A percentile compares a stretch with the other conserved stretches of the same genome.
phyloP scores from a whole-genome alignment of 2,329 filamentous ascomycete species.

The Thielaviopsis euricoi region DNA sequence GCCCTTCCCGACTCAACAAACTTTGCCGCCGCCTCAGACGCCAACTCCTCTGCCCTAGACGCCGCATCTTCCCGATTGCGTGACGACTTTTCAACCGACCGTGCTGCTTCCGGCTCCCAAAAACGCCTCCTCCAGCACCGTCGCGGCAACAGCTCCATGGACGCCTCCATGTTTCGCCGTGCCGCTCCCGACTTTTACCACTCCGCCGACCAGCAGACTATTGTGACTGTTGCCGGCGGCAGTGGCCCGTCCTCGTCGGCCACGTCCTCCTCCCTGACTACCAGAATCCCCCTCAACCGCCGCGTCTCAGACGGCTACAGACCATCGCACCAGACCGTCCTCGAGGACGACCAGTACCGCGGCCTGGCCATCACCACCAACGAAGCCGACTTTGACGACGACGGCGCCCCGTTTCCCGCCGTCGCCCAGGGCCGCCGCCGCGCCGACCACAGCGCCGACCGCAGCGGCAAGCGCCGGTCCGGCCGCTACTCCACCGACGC shows the following conservation, averaged over 20 bases:
- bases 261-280: too few species aligned
- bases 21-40: too few species aligned
- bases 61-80: constrained; percentile 18
- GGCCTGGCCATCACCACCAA: constrained; percentile 12
- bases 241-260: not conserved
- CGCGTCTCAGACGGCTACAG: constrained; percentile 6
- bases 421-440: constrained; percentile 44
- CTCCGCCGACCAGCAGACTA: not conserved
- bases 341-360: not conserved
- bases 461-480: constrained; percentile 25
- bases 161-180: constrained; percentile 1
- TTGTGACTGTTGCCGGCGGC: not conserved
- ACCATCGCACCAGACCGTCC: not conserved
- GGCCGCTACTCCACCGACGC: constrained; percentile 33
- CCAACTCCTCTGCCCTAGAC: too few species aligned
- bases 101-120: not conserved
- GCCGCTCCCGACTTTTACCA: constrained; percentile 1
- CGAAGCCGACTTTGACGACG: constrained; percentile 29
- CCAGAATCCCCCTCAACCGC: constrained; percentile 1
- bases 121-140: not conserved
- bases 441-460: constrained; percentile 33
- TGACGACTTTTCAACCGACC: not conserved
- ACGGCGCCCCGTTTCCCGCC: constrained; percentile 54
- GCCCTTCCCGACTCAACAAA: constrained; percentile 29
- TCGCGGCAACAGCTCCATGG: constrained; percentile 6